Percentiles rank a stretch among this genome's conserved stretches.
phyloP scores from a whole-genome alignment of 2,329 filamentous ascomycete species.

The Fusarium sp. region DNA sequence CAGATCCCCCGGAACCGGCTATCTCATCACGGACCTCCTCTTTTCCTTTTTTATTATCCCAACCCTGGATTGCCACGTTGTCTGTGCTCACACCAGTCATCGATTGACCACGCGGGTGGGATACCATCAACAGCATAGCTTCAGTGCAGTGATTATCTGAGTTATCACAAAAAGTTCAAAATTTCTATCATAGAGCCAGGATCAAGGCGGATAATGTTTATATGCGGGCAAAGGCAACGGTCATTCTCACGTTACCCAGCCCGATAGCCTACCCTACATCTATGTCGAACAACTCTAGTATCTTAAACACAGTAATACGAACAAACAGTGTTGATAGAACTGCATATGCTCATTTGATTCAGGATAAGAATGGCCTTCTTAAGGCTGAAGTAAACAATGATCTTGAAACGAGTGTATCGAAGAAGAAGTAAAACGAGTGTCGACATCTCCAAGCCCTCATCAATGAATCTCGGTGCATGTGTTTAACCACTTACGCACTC shows the following conservation, averaged over 20 bases:
- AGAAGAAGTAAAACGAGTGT: constrained; percentile 11
- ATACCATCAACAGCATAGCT: background rate
- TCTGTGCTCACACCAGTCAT: constrained; percentile 26
- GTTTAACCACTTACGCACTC: background rate
- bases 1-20: constrained; percentile 30
- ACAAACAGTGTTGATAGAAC: too few species aligned
- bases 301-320: background rate
- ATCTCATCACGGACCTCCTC: constrained; percentile 40
- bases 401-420: constrained; percentile 11
- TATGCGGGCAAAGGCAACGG: background rate
- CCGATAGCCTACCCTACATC: background rate
- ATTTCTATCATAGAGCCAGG: too few species aligned
- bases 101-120: constrained; percentile 1
- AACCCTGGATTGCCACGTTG: constrained; percentile 48
- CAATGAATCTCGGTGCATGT: background rate
- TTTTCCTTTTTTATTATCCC: constrained; percentile 25
- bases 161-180: background rate
- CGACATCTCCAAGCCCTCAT: background rate
- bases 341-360: background rate
- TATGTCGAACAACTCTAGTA: too few species aligned
- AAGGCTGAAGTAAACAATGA: background rate
- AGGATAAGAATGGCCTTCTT: too few species aligned
- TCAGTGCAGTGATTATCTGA: background rate
- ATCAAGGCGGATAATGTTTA: background rate
- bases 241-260: background rate